Percentiles rank a stretch among this genome's conserved stretches.
These are phyloP conservation scores for Boletus pseudopeckii DNA, from an alignment of 768 basidiomycete genomes.

Conservation along the genomic window DNA sequence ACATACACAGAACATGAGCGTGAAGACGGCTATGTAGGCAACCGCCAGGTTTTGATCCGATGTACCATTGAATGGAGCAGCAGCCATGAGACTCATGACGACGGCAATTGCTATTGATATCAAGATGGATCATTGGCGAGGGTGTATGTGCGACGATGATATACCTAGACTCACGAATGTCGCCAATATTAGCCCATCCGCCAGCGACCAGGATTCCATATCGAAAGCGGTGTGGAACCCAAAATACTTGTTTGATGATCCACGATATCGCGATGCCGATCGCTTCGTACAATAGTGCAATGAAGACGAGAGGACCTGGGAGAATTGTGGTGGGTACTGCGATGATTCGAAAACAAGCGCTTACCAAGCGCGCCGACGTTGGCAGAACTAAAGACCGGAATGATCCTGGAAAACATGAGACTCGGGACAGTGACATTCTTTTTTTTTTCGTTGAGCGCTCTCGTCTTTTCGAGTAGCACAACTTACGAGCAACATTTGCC, in stretches of 20 bases:
- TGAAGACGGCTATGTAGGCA: constrained; percentile 62
- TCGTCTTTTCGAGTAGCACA: background rate
- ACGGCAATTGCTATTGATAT: constrained; percentile 55
- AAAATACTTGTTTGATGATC: constrained; percentile 59
- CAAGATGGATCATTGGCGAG: background rate
- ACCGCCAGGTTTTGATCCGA: constrained; percentile 59
- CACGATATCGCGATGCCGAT: constrained; percentile 54
- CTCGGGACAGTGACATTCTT: constrained; percentile 60
- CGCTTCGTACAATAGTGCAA: constrained; percentile 57
- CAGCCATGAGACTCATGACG: constrained; percentile 56
- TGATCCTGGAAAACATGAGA: constrained; percentile 69
- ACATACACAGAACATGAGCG: constrained; percentile 57
- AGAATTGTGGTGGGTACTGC: background rate
- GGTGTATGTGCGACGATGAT: background rate
- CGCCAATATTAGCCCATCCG: constrained; percentile 66
- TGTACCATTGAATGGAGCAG: constrained; percentile 58
- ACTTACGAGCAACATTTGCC: constrained; percentile 55
- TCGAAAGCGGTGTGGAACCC: constrained; percentile 76
- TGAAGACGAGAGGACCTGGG: constrained; percentile 58
- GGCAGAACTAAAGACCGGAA: constrained; percentile 58
- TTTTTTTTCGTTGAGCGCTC: background rate
- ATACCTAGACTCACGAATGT: constrained; percentile 51
- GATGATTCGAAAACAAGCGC: background rate
- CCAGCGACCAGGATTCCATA: constrained; percentile 69
- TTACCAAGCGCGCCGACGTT: constrained; percentile 55